Percentiles rank a stretch among this genome's conserved stretches.
Evolutionary conservation across 1,284 basidiomycete genomes (phyloP).

Genomic region (Boletellus sp.): DNA sequence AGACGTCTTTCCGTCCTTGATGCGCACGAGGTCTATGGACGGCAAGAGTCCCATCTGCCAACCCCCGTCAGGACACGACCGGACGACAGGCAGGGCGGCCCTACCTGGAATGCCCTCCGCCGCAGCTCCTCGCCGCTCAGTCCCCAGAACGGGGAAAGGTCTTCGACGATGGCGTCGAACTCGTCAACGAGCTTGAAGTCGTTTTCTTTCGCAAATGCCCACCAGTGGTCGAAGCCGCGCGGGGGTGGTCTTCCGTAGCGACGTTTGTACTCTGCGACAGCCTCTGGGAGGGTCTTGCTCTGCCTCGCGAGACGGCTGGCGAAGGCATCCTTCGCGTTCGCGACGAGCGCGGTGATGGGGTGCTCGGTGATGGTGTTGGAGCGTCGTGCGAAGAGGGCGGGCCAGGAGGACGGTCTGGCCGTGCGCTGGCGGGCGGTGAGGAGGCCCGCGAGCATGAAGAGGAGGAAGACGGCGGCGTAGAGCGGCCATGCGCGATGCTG

Average conservation of each 20-base stretch:
- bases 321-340: slow-evolving; percentile 67
- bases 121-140: slow-evolving; percentile 72
- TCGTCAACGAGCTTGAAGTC: slow-evolving; percentile 85
- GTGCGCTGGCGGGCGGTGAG: slow-evolving; percentile 37
- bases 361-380: slow-evolving; percentile 43
- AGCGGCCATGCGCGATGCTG: slow-evolving; percentile 41
- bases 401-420: slow-evolving; percentile 21
- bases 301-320: slow-evolving; percentile 66
- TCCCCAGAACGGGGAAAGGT: slow-evolving; percentile 79
- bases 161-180: slow-evolving; percentile 79
- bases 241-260: slow-evolving; percentile 82
- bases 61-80: slow-evolving; percentile 3
- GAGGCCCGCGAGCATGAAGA: slow-evolving; percentile 58
- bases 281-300: slow-evolving; percentile 70
- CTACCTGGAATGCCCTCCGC: slow-evolving; percentile 64
- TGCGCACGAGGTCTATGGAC: slow-evolving; percentile 80
- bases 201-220: slow-evolving; percentile 71
- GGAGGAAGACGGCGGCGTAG: slow-evolving; percentile 43
- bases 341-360: slow-evolving; percentile 82
- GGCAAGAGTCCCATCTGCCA: slow-evolving; percentile 70
- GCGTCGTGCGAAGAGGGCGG: slow-evolving; percentile 9
- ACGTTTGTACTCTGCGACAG: slow-evolving; percentile 74
- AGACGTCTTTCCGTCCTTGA: slow-evolving; percentile 61
- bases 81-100: slow-evolving; percentile 11
- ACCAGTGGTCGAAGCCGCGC: slow-evolving; percentile 88